Evolutionary conservation across 2,329 filamentous ascomycete genomes (phyloP).

Genomic region (Monosporascus sp.): DNA sequence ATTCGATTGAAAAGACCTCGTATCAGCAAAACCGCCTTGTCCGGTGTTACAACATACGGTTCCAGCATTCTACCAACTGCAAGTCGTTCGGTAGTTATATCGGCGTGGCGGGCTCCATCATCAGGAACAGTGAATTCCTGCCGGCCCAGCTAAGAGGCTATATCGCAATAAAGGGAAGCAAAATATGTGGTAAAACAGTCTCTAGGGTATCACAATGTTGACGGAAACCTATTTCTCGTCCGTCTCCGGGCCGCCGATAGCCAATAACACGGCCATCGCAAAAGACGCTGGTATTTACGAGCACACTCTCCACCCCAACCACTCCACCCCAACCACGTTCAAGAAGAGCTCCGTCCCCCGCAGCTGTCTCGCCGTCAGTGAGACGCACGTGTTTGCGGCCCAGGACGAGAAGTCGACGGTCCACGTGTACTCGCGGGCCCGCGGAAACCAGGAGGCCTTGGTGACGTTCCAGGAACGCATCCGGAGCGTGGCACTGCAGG

Average conservation of each 20-base stretch:
- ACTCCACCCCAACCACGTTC: constrained; percentile 69
- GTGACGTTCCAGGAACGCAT: constrained; percentile 87
- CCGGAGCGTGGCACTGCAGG: constrained; percentile 67
- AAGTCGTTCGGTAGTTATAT: too few relatives aligned
- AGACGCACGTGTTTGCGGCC: constrained; percentile 82
- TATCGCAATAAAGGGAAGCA: background rate
- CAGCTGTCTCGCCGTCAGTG: constrained; percentile 74
- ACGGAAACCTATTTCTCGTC: constrained; percentile 56
- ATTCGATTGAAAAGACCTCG: background rate
- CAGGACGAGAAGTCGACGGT: constrained; percentile 89
- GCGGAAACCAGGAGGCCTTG: constrained; percentile 81
- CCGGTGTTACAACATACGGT: too few relatives aligned
- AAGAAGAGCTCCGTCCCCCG: constrained; percentile 85
- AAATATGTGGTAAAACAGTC: background rate
- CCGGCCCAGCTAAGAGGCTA: too few relatives aligned
- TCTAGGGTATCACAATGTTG: constrained; percentile 37
- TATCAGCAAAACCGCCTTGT: background rate
- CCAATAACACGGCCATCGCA: constrained; percentile 57
- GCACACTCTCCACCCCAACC: constrained; percentile 73
- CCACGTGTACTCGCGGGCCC: constrained; percentile 81
- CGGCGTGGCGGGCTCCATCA: too few relatives aligned
- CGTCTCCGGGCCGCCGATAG: constrained; percentile 50
- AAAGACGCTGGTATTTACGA: constrained; percentile 85
- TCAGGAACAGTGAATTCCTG: too few relatives aligned
- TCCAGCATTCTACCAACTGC: too few relatives aligned